Evolutionary conservation across 176 grass and related monocot genomes (phyloP).

Genomic region (Avena atlantica): DNA sequence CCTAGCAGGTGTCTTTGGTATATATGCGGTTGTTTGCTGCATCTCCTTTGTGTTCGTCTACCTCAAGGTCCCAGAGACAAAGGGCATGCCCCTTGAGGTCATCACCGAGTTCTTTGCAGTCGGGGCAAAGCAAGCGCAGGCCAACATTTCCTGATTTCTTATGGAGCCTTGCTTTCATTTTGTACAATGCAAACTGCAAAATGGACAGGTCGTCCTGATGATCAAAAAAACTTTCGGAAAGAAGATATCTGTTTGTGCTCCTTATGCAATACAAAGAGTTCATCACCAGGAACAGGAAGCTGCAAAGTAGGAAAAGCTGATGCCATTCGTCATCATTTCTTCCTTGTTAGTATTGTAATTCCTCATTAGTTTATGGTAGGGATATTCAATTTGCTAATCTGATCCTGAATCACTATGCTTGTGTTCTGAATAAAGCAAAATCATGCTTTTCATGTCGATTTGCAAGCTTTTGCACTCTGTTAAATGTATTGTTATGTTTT

Average conservation of each 20-base stretch:
- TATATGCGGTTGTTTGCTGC: constrained; percentile 74
- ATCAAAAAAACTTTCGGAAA: background rate
- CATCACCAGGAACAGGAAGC: constrained; percentile 31
- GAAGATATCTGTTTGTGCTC: constrained; percentile 3
- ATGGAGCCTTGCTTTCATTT: constrained; percentile 1
- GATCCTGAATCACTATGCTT: constrained; percentile 24
- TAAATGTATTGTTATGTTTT: background rate
- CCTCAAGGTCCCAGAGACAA: constrained; percentile 88
- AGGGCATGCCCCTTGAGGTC: constrained; percentile 93
- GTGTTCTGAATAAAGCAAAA: constrained; percentile 38
- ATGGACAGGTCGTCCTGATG: background rate
- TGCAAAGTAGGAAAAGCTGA: constrained; percentile 32
- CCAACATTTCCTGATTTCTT: constrained; percentile 53
- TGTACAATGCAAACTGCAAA: constrained; percentile 28
- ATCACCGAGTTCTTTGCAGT: constrained; percentile 87
- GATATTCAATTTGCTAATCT: constrained; percentile 43
- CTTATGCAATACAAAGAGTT: background rate
- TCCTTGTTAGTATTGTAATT: constrained; percentile 39
- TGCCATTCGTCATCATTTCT: constrained; percentile 9
- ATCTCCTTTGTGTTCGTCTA: constrained; percentile 79
- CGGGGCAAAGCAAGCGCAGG: constrained; percentile 53
- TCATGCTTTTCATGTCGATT: background rate
- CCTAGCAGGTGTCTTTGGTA: constrained; percentile 83
- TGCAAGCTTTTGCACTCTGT: constrained; percentile 9
- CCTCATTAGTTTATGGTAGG: constrained; percentile 26